Evolutionary conservation across 75 land plant species (phyloP).

Genomic region (Chamaecyparis obtusa): DNA sequence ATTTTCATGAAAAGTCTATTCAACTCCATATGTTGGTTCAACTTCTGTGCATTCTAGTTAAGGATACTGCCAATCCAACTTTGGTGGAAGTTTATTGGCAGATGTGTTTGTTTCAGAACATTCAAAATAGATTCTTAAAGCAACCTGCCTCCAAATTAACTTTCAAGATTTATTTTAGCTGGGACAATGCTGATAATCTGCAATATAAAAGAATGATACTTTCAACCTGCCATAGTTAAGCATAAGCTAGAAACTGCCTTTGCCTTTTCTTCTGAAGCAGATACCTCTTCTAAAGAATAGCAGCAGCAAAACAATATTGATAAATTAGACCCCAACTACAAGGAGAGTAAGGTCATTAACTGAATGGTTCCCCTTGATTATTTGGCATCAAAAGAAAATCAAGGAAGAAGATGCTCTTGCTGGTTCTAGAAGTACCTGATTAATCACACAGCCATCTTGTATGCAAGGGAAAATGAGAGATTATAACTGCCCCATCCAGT

Average conservation of each 20-base stretch:
- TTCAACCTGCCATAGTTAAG: not conserved
- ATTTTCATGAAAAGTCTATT: no score
- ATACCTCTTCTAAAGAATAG: not conserved
- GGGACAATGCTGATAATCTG: no score
- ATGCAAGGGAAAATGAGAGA: constrained; percentile 98
- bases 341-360: constrained; percentile 65
- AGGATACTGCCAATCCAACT: no score
- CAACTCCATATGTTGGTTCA: no score
- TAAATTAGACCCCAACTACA: constrained; percentile 15
- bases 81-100: no score
- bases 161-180: no score
- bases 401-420: constrained; percentile 77
- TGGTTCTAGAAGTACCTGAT: constrained; percentile 67
- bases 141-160: no score
- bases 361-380: constrained; percentile 19
- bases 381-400: no score
- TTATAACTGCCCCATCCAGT: constrained; percentile 92
- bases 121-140: no score
- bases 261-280: not conserved
- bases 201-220: no score
- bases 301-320: not conserved
- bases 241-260: not conserved
- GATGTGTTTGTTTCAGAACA: no score
- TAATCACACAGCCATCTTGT: constrained; percentile 83
- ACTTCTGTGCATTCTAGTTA: no score